These are phyloP conservation scores for Linaria vulgaris DNA, from an alignment of 257 asterid genomes.

Conservation along the genomic window DNA sequence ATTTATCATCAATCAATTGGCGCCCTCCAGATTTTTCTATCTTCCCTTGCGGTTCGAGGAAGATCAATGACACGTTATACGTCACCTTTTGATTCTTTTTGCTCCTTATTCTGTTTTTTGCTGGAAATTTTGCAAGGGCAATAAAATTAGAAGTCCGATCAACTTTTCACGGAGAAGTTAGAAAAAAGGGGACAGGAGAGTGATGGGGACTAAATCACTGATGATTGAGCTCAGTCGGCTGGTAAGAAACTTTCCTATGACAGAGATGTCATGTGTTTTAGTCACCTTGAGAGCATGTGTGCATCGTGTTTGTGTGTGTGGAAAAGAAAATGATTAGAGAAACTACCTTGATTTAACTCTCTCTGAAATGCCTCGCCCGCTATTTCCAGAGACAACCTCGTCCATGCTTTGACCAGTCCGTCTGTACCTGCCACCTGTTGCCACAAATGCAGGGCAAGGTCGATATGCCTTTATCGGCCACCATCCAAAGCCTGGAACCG, in stretches of 20 bases:
- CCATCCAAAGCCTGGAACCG: conserved; percentile 95
- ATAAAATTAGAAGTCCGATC: background rate
- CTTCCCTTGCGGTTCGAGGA: no score
- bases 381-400: conserved; percentile 75
- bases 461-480: conserved; percentile 96
- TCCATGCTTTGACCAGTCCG: conserved; percentile 92
- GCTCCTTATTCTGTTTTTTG: conserved; percentile 32
- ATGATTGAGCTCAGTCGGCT: no score
- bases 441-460: conserved; percentile 87
- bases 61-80: conserved; percentile 1
- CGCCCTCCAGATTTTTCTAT: conserved; percentile 1
- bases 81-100: conserved; percentile 27
- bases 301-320: no score
- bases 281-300: no score
- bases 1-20: background rate
- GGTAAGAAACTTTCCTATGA: no score
- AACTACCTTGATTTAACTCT: conserved; percentile 42
- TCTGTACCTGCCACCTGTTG: conserved; percentile 82
- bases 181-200: no score
- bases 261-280: no score
- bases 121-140: conserved; percentile 29
- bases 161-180: no score
- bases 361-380: conserved; percentile 29
- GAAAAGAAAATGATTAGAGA: background rate
- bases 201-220: no score